Base-by-base conservation (phyloP, 306 rosid species). In the Casuarina equisetifolia region DNA sequence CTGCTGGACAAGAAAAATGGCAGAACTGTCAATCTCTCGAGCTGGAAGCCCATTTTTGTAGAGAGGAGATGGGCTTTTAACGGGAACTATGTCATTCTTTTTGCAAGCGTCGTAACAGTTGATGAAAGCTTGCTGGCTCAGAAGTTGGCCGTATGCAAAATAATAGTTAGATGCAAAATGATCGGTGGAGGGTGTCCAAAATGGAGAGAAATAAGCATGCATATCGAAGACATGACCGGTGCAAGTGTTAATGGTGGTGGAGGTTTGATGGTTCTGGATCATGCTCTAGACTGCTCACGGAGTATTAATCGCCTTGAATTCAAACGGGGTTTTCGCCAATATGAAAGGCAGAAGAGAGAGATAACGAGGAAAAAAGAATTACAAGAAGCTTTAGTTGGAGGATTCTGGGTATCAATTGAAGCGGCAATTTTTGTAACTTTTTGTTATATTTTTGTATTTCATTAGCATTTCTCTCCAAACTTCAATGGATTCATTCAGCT, bases 251-350 rank as follows among this genome's bases (percentile, higher is more conserved):
- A 15, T 1, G 36, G 71, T 7, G 40, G 50, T n/a, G 40, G 42
- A 32, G 9, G 70, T 42, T 66, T 66, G 50, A 43, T 42, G 71
- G 71, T 42, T 43, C 71, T 67, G 35, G 42, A 67, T 42, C 50
- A 43, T 17, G 49, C 36, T 8, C 71, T 67, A n/a, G 4, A 13
- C 50, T 8, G 71, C 35, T 67, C 15, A 11, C 71, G 12, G 50
- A 67, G 50, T 16, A 40, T 50, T 39, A 66, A 66, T 40, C 71
- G 42, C 50, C 35, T 40, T 67, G 35, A 67, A 67, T 32, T 67
- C 2, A 5, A 67, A 67, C 71, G n/a, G 49, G 49, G 50, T 3
- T 67, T 67, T 43, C 16, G n/a, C 8, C 49, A 66, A n/a, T 39
- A 42, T 67, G 50, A 67, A 50, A 67, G 17, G 71, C 48, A 3